These are phyloP conservation scores for Ogataea saltuana DNA, from an alignment of 805 yeast species.

Conservation along the genomic window DNA sequence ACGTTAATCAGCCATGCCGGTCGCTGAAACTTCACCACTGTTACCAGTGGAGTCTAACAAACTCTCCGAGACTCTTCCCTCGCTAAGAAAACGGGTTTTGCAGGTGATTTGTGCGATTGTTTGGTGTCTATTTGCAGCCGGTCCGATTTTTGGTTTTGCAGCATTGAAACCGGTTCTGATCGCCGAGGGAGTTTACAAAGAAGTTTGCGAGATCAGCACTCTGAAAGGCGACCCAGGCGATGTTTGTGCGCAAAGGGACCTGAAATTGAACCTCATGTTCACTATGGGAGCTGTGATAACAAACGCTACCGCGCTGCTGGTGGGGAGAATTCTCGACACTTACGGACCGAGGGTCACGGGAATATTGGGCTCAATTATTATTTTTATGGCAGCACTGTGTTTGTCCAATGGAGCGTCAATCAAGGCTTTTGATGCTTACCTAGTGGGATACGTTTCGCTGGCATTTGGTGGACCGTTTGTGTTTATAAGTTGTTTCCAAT, in stretches of 20 bases:
- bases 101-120: conserved; percentile 73
- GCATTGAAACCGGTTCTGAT: conserved; percentile 85
- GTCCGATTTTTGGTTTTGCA: conserved; percentile 94
- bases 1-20: conserved; percentile 18
- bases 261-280: conserved; percentile 78
- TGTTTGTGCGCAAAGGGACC: conserved; percentile 73
- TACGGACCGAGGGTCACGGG: conserved; percentile 84
- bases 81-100: conserved; percentile 36
- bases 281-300: conserved; percentile 86
- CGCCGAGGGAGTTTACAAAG: conserved; percentile 71
- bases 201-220: conserved; percentile 47
- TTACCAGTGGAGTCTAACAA: conserved; percentile 12
- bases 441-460: conserved; percentile 69
- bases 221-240: not conserved
- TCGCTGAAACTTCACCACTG: conserved; percentile 31
- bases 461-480: conserved; percentile 96
- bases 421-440: conserved; percentile 57
- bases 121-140: conserved; percentile 92
- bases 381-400: conserved; percentile 53
- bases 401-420: conserved; percentile 29
- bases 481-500: conserved; percentile 85
- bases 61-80: conserved; percentile 21
- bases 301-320: conserved; percentile 77
- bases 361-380: conserved; percentile 62
- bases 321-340: conserved; percentile 75